Evolutionary conservation across 164 flowering plant genomes (phyloP), one percentile per base, ranked within the genome.

Genomic region (Chloranthus sessilifolius): DNA sequence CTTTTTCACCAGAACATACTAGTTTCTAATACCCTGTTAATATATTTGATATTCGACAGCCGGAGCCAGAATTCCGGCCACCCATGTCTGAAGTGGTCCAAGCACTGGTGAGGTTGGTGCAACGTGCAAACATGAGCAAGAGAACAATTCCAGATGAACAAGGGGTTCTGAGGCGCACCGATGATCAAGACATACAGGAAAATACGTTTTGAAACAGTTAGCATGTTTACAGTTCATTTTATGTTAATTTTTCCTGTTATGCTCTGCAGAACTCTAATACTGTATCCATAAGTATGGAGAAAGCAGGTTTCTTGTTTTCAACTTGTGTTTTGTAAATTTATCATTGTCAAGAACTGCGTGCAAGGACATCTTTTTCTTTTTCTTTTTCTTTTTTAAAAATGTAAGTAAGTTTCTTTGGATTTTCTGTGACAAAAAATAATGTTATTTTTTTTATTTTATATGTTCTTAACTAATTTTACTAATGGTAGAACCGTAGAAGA

Each of bases 51-150:
- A 16, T 12, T 50, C 35, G 44, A 10, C 87, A 90, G 97, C 71
- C 85, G 55, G 97, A 90, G 66, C 97, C 97, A 3, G 97, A 90
- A 65, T 90, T 90, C 67, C 76, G 97, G 60, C 97, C 97, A 40
- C 97, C 95, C 0, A 90, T 90, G 97, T 90, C 97, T 0, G 97
- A 90, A 73, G 97, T 90, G 44, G 97, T 90, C 14, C 81, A 90
- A 58, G 82, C 91, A 27, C 55, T 90, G 72, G 95, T 90, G 40
- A 72, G 82, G 11, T 50, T 90, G 41, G 90, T 90, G 56, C 91
- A 86, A 62, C 82, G 90, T 48, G 82, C 95, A 30, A 89, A 85
- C 71, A 83, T 90, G 95, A 90, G 95, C 74, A 87, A 78, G 71
- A 72, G 95, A 59, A 77, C 73, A 21, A 53, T 42, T 1, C 48